Evolutionary conservation across 495 filamentous ascomycete species (phyloP), one percentile per base, ranked within the genome.

Genomic region (Podospora pseudoanserina): DNA sequence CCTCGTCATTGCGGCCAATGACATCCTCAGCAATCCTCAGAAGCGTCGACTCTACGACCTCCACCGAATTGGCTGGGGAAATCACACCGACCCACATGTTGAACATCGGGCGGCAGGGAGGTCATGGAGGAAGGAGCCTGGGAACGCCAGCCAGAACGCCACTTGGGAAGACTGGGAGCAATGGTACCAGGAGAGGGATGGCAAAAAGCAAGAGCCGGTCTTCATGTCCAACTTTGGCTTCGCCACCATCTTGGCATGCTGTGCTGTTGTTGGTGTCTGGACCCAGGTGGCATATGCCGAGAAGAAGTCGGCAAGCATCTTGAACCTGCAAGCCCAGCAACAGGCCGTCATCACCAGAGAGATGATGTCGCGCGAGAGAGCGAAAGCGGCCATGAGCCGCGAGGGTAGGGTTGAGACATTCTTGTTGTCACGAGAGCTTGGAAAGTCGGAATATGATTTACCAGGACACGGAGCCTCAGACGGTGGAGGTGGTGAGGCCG

Each of bases 141-240:
- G 82, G 1, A 87, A 85, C 20, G 88, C 94, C 26, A 88, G 86
- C 73, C 81, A 83, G 67, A 97, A 97, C 74, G 96, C 92, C 15
- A 99, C 94, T 0, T 99, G 95, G 95, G 95, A 99, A 74, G 96
- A 99, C 75, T 99, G 96, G 95, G 94, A 99, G 79, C 84, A 84
- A 55, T 99, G 91, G 90, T 86, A 92, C 71, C 81, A 86, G 26
- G 81, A 87, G 44, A 75, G 74, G 32, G 77, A 82, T 55, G 82
- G 84, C 56, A 77, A 74, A 53, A 79, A 85, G 56, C 86, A 89
- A 60, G 77, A 86, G 60, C 85, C 90, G n/a, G 75, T 89, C 53
- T 90, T 86, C 72, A 81, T 90, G 67, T 90, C 89, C 44, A 95
- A 97, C 71, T 81, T 85, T 19, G 85, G 85, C n/a, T 97, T 99